Evolutionary conservation across 306 rosid genomes (phyloP).

Genomic region (Ziziphus jujuba): DNA sequence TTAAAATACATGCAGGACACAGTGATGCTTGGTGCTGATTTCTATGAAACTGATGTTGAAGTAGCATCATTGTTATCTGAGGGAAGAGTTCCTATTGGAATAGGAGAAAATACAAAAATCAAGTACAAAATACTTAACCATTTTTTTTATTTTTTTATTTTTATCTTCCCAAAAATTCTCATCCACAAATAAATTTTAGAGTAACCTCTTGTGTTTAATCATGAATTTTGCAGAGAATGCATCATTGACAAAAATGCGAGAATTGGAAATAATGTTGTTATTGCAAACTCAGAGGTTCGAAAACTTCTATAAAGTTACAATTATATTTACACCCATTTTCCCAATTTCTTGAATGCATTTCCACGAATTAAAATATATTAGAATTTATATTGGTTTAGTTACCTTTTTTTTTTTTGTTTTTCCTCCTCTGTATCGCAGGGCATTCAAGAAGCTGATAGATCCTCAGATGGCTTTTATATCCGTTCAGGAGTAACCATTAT

Average conservation of each 20-base stretch:
- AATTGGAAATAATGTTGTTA: slow-evolving; percentile 75
- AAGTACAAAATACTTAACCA: slow-evolving; percentile 41
- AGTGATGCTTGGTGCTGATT: slow-evolving; percentile 96
- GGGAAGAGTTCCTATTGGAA: slow-evolving; percentile 88
- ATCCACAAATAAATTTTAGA: not conserved
- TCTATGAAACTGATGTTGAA: slow-evolving; percentile 76
- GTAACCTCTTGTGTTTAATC: not conserved
- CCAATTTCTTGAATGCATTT: slow-evolving; percentile 4
- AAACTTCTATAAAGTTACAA: not conserved
- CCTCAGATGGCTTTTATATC: slow-evolving; percentile 86
- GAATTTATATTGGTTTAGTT: too few relatives aligned
- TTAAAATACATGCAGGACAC: slow-evolving; percentile 58
- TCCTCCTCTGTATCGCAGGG: slow-evolving; percentile 54
- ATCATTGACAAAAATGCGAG: slow-evolving; percentile 94
- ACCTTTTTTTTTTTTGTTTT: too few relatives aligned
- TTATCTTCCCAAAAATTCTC: not conserved
- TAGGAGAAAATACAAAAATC: slow-evolving; percentile 87
- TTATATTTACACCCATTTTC: not conserved
- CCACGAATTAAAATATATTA: too few relatives aligned
- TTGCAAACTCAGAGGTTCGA: slow-evolving; percentile 77
- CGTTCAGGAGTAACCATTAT: slow-evolving; percentile 76
- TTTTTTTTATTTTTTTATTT: not conserved
- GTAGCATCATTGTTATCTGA: slow-evolving; percentile 58
- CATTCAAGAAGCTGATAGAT: slow-evolving; percentile 85
- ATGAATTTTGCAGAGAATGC: slow-evolving; percentile 59